Base-by-base conservation (phyloP, 257 asterid genomes). In the Scutellaria baicalensis region DNA sequence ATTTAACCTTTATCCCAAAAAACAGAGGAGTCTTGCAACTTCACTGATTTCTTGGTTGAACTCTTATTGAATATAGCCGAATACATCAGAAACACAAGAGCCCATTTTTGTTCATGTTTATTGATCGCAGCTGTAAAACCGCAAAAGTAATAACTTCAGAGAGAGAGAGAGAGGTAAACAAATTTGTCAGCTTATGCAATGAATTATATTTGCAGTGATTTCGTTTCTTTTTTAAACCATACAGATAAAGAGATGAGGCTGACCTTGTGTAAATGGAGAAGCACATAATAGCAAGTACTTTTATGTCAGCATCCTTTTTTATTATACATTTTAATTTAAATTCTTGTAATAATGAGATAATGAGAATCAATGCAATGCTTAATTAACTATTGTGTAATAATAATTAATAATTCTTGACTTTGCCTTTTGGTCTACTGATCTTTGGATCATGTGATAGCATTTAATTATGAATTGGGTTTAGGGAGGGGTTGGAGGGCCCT, bases 381-480 rank as follows among this genome's bases (percentile, higher is more conserved):
- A 39, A 5, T 2, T 64, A 4, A 47, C 4, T 58, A 31, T 2
- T 0, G 44, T 8, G 33, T 39, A 21, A 2, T 6, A 39, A 3
- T 12, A 23, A 4, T 66, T 52, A 13, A 9, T 38, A 71, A 27
- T 69, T 38, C n/a, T 21, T 61, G 47, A 57, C 75, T 65, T 66
- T 64, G 42, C 64, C 39, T 55, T 76, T 60, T 59, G 64, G 69
- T 71, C 54, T 57, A 51, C 66, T 38, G 64, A 27, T 38, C 70
- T 75, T 73, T 84, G 89, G 84, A 86, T 80, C 89, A 86, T 76
- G 92, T 77, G 90, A 68, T 14, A 57, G 45, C 68, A 80, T 54
- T 84, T 64, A 77, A 75, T 40, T 71, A 68, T 55, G 72, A 74
- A 59, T 12, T 71, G 66, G 45, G 50, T 1, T 8, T 1, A 23